These are phyloP conservation scores for Oryza brachyantha DNA, from an alignment of 176 grass and related monocot species.

Conservation along the genomic window DNA sequence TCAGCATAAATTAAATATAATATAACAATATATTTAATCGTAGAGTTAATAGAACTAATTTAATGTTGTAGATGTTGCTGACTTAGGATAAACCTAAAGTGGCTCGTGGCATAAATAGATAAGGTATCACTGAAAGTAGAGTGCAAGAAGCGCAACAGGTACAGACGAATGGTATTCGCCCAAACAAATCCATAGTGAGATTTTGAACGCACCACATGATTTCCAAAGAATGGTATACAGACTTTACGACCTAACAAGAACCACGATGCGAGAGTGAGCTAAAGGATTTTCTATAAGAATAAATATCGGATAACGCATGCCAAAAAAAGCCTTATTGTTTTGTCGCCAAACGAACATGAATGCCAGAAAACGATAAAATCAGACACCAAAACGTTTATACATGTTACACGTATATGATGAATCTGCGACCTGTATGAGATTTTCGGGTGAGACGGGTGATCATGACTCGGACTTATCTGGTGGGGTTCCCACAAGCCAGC, in stretches of 20 bases:
- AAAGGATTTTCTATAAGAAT: background rate
- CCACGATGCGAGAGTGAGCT: background rate
- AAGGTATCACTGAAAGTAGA: background rate
- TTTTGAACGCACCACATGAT: background rate
- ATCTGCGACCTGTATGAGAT: conserved; percentile 40
- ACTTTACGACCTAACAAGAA: background rate
- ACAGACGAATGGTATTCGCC: background rate
- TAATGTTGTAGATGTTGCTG: too few relatives aligned
- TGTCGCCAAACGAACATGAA: conserved; percentile 33
- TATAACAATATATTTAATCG: too few relatives aligned
- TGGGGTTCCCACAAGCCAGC: conserved; percentile 84
- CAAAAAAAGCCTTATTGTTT: conserved; percentile 30
- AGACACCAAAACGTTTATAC: conserved; percentile 13
- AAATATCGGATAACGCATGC: background rate
- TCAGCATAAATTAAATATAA: too few relatives aligned
- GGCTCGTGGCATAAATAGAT: too few relatives aligned
- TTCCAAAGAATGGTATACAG: background rate
- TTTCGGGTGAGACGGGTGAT: conserved; percentile 10
- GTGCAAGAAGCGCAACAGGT: background rate
- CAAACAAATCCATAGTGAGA: background rate
- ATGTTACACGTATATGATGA: conserved; percentile 39
- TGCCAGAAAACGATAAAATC: background rate
- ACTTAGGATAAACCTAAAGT: too few relatives aligned
- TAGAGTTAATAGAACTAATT: too few relatives aligned
- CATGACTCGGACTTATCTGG: conserved; percentile 57